phyloP scores from a whole-genome alignment of 2,329 filamentous ascomycete genomes.

The Cordyceps cateniannulata region DNA sequence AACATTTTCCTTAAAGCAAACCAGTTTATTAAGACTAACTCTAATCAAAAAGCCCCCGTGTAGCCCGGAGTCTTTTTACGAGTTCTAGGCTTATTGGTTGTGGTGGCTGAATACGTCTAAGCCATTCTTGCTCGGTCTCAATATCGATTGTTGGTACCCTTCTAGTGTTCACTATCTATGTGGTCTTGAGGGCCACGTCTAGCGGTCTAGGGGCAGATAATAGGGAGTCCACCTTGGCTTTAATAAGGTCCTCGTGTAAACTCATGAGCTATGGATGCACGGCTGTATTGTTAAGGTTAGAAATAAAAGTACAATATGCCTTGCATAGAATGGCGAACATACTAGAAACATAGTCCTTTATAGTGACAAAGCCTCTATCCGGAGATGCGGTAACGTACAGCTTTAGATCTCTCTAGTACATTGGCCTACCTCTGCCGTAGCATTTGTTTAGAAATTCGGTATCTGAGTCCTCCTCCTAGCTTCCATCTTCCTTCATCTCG shows the following conservation, averaged over 20 bases:
- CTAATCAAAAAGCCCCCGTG: too few relatives aligned
- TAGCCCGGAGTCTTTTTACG: too few relatives aligned
- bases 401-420: conserved; percentile 16
- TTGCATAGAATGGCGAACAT: neutral
- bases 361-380: conserved; percentile 19
- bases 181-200: neutral
- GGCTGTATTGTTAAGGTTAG: neutral
- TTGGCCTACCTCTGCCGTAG: conserved; percentile 20
- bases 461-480: conserved; percentile 20
- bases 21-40: too few relatives aligned
- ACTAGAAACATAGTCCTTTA: conserved; percentile 18
- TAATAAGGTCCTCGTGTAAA: neutral
- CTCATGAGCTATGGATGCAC: neutral
- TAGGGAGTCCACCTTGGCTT: neutral
- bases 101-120: neutral
- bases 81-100: too few relatives aligned
- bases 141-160: neutral
- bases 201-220: neutral
- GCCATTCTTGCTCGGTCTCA: neutral
- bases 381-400: conserved; percentile 19
- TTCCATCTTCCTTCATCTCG: conserved; percentile 18
- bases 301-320: neutral
- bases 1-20: too few relatives aligned
- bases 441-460: conserved; percentile 21
- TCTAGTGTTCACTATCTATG: neutral